These are phyloP conservation scores for Acacia pycnantha DNA, from an alignment of 331 rosid species.

Conservation along the genomic window DNA sequence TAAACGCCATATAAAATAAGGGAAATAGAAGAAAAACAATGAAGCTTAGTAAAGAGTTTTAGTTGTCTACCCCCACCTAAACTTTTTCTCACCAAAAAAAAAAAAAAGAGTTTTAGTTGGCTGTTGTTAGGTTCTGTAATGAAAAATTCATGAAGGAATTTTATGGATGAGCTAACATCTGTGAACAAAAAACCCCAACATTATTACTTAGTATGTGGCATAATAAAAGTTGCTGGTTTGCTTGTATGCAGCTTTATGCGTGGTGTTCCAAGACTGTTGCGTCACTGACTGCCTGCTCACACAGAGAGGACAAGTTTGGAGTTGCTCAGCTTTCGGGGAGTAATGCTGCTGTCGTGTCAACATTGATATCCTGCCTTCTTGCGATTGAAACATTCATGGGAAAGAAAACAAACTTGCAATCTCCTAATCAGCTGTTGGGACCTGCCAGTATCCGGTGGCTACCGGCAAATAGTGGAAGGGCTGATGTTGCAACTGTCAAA, in stretches of 20 bases:
- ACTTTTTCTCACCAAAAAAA: too few species aligned
- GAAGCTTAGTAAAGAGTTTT: not conserved
- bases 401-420: slow-evolving; percentile 73
- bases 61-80: too few species aligned
- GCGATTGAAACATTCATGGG: slow-evolving; percentile 91
- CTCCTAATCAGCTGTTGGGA: slow-evolving; percentile 64
- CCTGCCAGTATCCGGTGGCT: slow-evolving; percentile 84
- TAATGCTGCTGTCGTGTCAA: slow-evolving; percentile 74
- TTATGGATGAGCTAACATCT: not conserved
- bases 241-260: slow-evolving; percentile 61
- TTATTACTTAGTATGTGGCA: slow-evolving; percentile 13
- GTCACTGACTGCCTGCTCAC: slow-evolving; percentile 76
- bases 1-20: not conserved
- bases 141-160: not conserved
- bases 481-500: slow-evolving; percentile 51
- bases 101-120: not conserved
- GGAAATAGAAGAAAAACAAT: not conserved
- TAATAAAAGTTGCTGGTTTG: slow-evolving; percentile 23
- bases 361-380: slow-evolving; percentile 83
- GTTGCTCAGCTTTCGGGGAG: slow-evolving; percentile 94
- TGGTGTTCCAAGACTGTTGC: slow-evolving; percentile 87
- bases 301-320: slow-evolving; percentile 77
- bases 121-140: not conserved
- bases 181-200: not conserved
- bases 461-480: slow-evolving; percentile 56